phyloP scores from a whole-genome alignment of 805 yeast genomes.

The Lipomyces spencermartinsiae region DNA sequence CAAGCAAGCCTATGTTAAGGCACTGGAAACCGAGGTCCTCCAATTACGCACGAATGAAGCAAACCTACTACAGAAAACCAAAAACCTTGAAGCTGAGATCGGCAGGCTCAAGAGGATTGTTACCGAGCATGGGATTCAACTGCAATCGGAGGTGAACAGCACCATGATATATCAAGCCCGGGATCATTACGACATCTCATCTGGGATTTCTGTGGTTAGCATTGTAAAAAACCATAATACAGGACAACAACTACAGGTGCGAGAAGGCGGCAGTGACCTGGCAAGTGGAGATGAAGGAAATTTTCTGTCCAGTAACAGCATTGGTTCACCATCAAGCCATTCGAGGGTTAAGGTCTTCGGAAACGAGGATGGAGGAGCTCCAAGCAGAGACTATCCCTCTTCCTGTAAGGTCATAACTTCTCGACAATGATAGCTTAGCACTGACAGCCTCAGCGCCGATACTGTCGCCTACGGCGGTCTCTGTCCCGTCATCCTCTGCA shows the following conservation, averaged over 20 bases:
- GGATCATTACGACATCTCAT: not conserved
- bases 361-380: not conserved
- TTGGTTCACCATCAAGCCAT: not conserved
- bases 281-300: not conserved
- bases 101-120: not conserved
- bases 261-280: constrained; percentile 1
- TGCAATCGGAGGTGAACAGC: not conserved
- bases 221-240: not conserved
- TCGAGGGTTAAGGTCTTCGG: not conserved
- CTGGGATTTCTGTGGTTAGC: constrained; percentile 2
- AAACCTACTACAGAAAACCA: not conserved
- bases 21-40: not conserved
- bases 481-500: not conserved
- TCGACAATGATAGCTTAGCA: not conserved
- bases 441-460: not conserved
- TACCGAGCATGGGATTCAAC: not conserved
- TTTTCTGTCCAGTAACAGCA: not conserved
- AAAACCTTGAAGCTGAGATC: constrained; percentile 4
- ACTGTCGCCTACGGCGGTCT: not conserved
- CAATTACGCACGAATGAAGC: constrained; percentile 6
- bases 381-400: constrained; percentile 1
- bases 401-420: not conserved
- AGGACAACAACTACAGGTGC: constrained; percentile 3
- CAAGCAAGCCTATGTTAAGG: constrained; percentile 5
- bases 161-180: not conserved